These are phyloP conservation scores for Fusarium redolens DNA, from an alignment of 2,329 filamentous ascomycete species.

Conservation along the genomic window DNA sequence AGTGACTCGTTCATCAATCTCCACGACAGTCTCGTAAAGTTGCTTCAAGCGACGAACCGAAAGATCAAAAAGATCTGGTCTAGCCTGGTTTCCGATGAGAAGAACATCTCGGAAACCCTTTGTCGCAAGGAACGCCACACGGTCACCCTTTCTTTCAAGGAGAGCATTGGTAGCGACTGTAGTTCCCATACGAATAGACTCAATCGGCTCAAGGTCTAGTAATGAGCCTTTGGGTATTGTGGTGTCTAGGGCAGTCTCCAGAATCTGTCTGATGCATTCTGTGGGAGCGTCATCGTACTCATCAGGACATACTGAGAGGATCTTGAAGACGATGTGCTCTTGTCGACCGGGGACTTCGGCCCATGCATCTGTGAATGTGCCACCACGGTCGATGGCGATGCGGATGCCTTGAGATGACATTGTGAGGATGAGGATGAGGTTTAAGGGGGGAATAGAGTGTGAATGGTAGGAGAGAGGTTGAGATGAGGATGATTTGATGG, in stretches of 20 bases:
- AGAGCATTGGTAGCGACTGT: conserved; percentile 83
- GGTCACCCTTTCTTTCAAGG: conserved; percentile 79
- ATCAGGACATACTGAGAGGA: conserved; percentile 67
- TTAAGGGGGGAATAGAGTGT: background rate
- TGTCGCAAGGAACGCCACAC: conserved; percentile 76
- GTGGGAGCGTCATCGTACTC: conserved; percentile 81
- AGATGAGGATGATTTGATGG: background rate
- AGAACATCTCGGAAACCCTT: conserved; percentile 79
- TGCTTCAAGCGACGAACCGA: conserved; percentile 75
- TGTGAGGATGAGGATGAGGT: background rate
- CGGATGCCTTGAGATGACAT: conserved; percentile 42
- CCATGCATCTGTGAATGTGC: conserved; percentile 46
- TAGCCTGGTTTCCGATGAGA: conserved; percentile 78
- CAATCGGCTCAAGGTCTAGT: conserved; percentile 54
- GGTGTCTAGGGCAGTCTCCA: conserved; percentile 49
- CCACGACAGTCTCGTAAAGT: conserved; percentile 75
- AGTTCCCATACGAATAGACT: conserved; percentile 84
- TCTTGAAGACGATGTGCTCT: conserved; percentile 43
- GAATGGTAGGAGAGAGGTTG: background rate
- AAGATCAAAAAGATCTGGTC: conserved; percentile 79
- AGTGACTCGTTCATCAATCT: conserved; percentile 80
- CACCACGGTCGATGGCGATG: conserved; percentile 46
- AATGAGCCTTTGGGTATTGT: conserved; percentile 49
- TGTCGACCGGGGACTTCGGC: conserved; percentile 35
- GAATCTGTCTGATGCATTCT: conserved; percentile 72